phyloP scores from a whole-genome alignment of 352 stramenopile species.

The Phytophthora cryptogea region DNA sequence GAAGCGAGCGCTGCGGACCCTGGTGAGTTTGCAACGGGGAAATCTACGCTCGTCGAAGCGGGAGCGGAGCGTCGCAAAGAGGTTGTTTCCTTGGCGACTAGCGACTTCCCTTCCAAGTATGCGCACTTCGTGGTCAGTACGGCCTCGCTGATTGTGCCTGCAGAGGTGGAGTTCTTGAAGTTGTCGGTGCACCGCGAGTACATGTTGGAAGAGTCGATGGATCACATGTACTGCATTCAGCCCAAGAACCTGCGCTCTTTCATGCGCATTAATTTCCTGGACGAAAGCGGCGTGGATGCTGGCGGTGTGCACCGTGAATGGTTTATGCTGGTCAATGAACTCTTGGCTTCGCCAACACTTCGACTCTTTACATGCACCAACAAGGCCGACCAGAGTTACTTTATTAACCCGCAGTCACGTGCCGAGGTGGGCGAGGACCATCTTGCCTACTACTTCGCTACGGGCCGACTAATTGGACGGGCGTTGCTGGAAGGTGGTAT shows the following conservation, averaged over 20 bases:
- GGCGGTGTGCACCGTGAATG: constrained; percentile 93
- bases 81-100: constrained; percentile 38
- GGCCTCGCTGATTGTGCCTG: constrained; percentile 60
- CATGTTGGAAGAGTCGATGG: constrained; percentile 73
- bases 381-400: constrained; percentile 61
- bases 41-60: constrained; percentile 26
- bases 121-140: constrained; percentile 79
- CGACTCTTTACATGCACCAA: constrained; percentile 66
- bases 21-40: constrained; percentile 38
- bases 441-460: constrained; percentile 62
- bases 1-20: constrained; percentile 32
- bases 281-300: constrained; percentile 86
- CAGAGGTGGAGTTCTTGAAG: constrained; percentile 70
- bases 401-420: constrained; percentile 61
- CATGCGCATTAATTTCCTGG: constrained; percentile 88
- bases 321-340: constrained; percentile 81
- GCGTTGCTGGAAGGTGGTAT: constrained; percentile 89
- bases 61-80: constrained; percentile 49
- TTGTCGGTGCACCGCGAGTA: constrained; percentile 65
- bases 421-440: constrained; percentile 62
- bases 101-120: constrained; percentile 76
- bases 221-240: constrained; percentile 66
- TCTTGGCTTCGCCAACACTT: constrained; percentile 47
- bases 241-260: constrained; percentile 64
- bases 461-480: constrained; percentile 63